Evolutionary conservation across 208 protist genomes (phyloP), one percentile per base, ranked within the genome.

Genomic region (Polymyxa betae): DNA sequence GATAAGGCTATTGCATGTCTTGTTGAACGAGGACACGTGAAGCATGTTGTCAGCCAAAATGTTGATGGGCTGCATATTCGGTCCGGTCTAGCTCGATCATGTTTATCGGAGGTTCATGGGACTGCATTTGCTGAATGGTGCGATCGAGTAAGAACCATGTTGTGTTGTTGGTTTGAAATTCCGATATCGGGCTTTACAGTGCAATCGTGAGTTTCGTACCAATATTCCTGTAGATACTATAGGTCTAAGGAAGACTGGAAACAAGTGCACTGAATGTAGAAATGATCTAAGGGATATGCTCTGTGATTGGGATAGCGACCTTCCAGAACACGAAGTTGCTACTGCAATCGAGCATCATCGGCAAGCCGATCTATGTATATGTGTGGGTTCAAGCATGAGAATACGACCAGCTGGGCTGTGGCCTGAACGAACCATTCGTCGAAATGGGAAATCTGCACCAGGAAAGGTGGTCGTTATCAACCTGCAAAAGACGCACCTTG

Each of bases 61-160:
- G 88, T 94, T 24, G 94, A 95, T 77, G 94, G 93, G 0, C 87
- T 95, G 43, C 94, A 95, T 88, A 38, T 91, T 43, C 54, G 90
- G 35, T 92, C 82, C 12, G 94, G 94, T 0, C 35, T 95, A 12
- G 89, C 91, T 0, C 38, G 40, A 0, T 0, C 40, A 38, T 35
- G 91, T 38, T 72, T 94, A 20, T 54, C 40, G 0, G 93, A 94
- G 45, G 29, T 94, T 41, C 93, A 94, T 88, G 92, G 93, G 16
- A 94, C 92, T 43, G 52, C 89, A 16, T 92, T 90, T 45, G 38
- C 24, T 12, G 91, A 93, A 54, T 88, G 52, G 5, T 92, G 91
- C 35, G 72, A 82, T 35, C 5, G 35, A 20, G 72, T 82, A 20
- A 43, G 72, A 40, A n/a, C 72, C 72, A 35, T 82, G 5, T 82